Evolutionary conservation across 768 basidiomycete species (phyloP), one percentile per base, ranked within the genome.

Genomic region (Boletus tylopilopsis): DNA sequence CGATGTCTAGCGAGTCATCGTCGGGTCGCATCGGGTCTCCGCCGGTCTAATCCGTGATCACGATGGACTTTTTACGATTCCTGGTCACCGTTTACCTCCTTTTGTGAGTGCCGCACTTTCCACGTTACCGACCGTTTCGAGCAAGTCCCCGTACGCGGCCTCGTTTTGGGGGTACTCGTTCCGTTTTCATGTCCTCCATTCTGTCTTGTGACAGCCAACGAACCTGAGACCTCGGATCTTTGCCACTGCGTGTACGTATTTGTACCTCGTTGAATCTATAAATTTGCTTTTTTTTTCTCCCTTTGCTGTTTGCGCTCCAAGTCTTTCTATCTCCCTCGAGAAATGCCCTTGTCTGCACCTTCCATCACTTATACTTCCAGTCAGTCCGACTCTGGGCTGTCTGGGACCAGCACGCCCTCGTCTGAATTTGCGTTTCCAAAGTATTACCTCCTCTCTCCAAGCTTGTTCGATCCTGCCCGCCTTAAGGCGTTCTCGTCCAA

Each of bases 371-470:
- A 32, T 18, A 35, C 54, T 24, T 58, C 57, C 36, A 51, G 51
- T 39, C 45, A 37, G 13, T 59, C 65, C 21, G 52, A 45, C 23
- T 59, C 54, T 23, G 38, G 24, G 23, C 32, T 27, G n/a, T 63
- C 63, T 12, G 58, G 54, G 22, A 30, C 41, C 4, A 65, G 56
- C 19, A 69, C 61, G 0, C 65, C 66, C 1, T 32, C 52, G 11
- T 67, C 62, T 33, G 67, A 69, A 38, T 63, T 55, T 2, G 32
- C 32, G 3, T 51, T 32, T 16, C 25, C 61, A 2, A 61, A 47
- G 51, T 12, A 45, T n/a, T 68, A 55, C 43, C 51, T 69, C 3
- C 57, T 69, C n/a, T 24, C 54, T n/a, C 63, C 58, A 1, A 25
- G 29, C 19, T 53, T 61, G 4, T 33, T 66, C 32, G 42, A 53